Percentiles rank a stretch among this genome's conserved stretches.
These are phyloP conservation scores for Thermothelomyces thermophilus DNA, from an alignment of 2,329 filamentous ascomycete species.

Conservation along the genomic window DNA sequence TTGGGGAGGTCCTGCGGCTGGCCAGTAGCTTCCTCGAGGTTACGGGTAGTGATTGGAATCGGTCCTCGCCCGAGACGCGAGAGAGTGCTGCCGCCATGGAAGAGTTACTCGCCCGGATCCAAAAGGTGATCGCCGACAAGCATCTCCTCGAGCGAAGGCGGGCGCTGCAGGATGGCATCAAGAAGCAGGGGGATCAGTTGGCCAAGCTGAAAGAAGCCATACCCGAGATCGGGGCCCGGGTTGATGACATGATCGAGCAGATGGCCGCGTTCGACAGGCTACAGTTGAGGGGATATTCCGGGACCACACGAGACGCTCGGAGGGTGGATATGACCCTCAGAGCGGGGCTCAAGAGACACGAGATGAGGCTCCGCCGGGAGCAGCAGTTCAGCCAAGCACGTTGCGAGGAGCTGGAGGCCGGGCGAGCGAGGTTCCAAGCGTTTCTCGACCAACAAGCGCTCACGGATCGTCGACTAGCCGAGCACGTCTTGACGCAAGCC, in stretches of 20 bases:
- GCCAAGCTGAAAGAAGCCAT: background rate
- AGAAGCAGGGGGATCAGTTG: background rate
- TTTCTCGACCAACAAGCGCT: background rate
- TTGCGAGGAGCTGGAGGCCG: background rate
- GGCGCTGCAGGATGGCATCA: background rate
- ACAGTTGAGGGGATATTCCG: background rate
- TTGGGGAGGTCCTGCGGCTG: background rate
- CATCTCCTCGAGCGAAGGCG: background rate
- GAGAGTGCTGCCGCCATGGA: background rate
- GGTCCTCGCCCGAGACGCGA: background rate
- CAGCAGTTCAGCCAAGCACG: background rate
- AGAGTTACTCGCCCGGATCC: background rate
- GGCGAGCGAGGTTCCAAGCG: background rate
- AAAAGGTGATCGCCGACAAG: background rate
- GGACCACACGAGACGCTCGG: background rate
- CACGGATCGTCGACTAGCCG: background rate
- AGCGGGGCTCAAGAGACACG: background rate
- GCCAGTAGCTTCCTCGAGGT: background rate
- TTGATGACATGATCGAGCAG: background rate
- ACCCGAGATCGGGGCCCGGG: background rate
- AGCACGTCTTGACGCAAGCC: conserved; percentile 2
- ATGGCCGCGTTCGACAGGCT: background rate
- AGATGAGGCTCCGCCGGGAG: background rate
- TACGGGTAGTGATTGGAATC: background rate
- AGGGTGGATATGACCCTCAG: background rate